phyloP scores from a whole-genome alignment of 2,329 filamentous ascomycete species.

The Lojkania enalia region DNA sequence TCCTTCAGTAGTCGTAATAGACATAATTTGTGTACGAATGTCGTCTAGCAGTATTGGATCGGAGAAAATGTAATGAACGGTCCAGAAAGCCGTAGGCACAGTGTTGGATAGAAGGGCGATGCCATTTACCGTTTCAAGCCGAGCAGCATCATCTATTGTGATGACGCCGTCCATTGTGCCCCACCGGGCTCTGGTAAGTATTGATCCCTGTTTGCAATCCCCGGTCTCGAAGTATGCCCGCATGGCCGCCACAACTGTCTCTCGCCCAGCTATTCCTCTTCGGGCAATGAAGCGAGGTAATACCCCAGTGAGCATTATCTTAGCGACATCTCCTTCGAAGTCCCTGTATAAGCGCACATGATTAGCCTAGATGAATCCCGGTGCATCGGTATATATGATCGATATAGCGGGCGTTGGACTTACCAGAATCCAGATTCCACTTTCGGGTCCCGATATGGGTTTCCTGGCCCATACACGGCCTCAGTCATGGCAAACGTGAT shows the following conservation, averaged over 20 bases:
- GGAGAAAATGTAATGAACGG: constrained; percentile 40
- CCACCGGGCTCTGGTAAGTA: constrained; percentile 36
- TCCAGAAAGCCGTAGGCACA: constrained; percentile 45
- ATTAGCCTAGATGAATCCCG: neutral
- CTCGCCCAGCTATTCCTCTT: neutral
- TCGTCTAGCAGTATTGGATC: constrained; percentile 34
- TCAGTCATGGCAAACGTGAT: constrained; percentile 8
- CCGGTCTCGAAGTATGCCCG: constrained; percentile 44
- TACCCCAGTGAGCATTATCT: neutral
- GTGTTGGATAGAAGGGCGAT: constrained; percentile 47
- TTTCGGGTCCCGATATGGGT: constrained; percentile 39
- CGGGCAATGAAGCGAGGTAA: neutral
- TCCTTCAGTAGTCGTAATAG: neutral
- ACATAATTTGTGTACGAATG: constrained; percentile 28
- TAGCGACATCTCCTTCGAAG: neutral
- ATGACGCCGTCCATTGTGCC: constrained; percentile 25
- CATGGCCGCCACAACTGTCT: constrained; percentile 7
- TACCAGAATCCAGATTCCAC: constrained; percentile 16
- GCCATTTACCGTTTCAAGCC: constrained; percentile 42
- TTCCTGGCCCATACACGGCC: constrained; percentile 43
- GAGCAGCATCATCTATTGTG: constrained; percentile 20
- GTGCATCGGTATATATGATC: neutral
- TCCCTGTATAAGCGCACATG: neutral
- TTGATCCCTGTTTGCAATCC: constrained; percentile 38
- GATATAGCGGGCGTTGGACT: neutral